Conservation (phyloP, 2,329 filamentous ascomycete species). For the Paraconiothyrium brasiliense region DNA sequence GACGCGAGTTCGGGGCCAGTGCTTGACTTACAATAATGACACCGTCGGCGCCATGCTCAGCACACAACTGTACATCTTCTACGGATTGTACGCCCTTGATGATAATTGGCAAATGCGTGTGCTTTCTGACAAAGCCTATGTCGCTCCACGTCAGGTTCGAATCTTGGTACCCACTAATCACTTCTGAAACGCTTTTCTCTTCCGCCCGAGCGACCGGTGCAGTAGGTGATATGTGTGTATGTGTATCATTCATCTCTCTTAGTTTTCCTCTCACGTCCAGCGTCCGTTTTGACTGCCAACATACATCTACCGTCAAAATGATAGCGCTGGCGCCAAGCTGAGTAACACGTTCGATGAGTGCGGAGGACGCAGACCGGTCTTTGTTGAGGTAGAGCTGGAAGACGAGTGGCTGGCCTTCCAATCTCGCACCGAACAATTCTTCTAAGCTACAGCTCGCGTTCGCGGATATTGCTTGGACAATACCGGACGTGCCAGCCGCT, state of each 20-base stretch:
- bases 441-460: constrained; percentile 8
- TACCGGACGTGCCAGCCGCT: constrained; percentile 31
- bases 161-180: constrained; percentile 58
- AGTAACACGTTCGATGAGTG: constrained; percentile 29
- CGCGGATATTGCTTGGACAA: constrained; percentile 37
- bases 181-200: not conserved
- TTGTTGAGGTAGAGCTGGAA: constrained; percentile 41
- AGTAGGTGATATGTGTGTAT: not conserved
- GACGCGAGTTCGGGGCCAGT: not conserved
- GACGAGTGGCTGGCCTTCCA: constrained; percentile 26
- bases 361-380: constrained; percentile 24
- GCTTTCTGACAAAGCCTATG: constrained; percentile 44
- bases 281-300: not conserved
- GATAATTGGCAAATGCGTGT: constrained; percentile 43
- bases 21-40: constrained; percentile 2
- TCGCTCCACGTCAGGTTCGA: constrained; percentile 59
- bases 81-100: constrained; percentile 51
- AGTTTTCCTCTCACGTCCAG: not conserved
- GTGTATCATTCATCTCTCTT: not conserved
- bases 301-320: constrained; percentile 36
- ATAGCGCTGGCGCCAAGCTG: constrained; percentile 23
- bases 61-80: constrained; percentile 50
- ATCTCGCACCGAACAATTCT: not conserved
- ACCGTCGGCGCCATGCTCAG: constrained; percentile 24
- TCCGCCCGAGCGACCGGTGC: not conserved